Percentiles rank a stretch among this genome's conserved stretches.
Evolutionary conservation across 2,329 filamentous ascomycete genomes (phyloP).

Genomic region (Pseudonectria foliicola): DNA sequence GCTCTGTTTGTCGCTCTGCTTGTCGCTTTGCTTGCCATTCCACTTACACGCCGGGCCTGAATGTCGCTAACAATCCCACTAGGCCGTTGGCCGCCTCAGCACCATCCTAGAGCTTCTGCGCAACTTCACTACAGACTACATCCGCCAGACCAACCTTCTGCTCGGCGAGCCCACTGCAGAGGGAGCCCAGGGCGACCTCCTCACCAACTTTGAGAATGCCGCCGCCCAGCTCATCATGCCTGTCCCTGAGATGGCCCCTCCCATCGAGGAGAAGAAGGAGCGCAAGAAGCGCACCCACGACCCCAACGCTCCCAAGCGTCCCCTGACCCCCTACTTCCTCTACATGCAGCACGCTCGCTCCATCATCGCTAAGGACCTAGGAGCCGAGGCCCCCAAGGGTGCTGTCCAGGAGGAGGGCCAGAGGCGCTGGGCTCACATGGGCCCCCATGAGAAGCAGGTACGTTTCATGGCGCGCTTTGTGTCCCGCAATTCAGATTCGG

Average conservation of each 20-base stretch:
- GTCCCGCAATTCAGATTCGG: not conserved
- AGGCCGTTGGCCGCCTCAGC: constrained; percentile 55
- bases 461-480: constrained; percentile 12
- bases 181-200: constrained; percentile 34
- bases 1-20: constrained; percentile 4
- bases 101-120: constrained; percentile 74
- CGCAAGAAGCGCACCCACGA: constrained; percentile 82
- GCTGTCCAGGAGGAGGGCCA: constrained; percentile 85
- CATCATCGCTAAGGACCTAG: constrained; percentile 73
- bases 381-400: constrained; percentile 68
- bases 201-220: constrained; percentile 47
- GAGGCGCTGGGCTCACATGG: constrained; percentile 76
- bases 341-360: constrained; percentile 85
- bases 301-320: constrained; percentile 90
- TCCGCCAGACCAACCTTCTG: constrained; percentile 80
- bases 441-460: constrained; percentile 60
- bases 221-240: constrained; percentile 40
- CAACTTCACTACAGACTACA: constrained; percentile 74
- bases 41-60: constrained; percentile 5
- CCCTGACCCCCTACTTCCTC: constrained; percentile 89
- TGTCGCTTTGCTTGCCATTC: not conserved
- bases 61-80: constrained; percentile 28
- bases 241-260: constrained; percentile 33
- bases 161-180: constrained; percentile 57
- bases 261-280: constrained; percentile 70